These are phyloP conservation scores for Strobilomyces confusus DNA, from an alignment of 768 basidiomycete species.

Conservation along the genomic window DNA sequence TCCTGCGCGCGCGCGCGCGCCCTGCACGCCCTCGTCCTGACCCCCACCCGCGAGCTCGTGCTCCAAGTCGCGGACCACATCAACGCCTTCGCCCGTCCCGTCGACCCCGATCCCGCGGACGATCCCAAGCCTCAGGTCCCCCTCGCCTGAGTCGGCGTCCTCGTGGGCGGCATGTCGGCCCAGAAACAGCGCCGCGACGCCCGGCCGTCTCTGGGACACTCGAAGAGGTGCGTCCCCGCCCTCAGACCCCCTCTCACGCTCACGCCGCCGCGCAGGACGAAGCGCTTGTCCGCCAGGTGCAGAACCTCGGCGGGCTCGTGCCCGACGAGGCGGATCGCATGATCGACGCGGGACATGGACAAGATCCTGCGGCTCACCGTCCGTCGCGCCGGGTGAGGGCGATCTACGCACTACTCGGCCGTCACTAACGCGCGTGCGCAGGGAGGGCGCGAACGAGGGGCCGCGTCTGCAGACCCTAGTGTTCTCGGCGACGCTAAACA, in stretches of 20 bases:
- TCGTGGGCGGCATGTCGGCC: slow-evolving; percentile 92
- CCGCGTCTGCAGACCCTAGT: too few species aligned
- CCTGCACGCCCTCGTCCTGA: too few species aligned
- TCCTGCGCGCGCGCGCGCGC: slow-evolving; percentile 38
- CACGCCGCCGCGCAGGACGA: slow-evolving; percentile 58
- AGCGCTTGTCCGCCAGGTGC: slow-evolving; percentile 61
- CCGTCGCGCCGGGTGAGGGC: slow-evolving; percentile 52
- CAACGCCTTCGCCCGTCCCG: too few species aligned
- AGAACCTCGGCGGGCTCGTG: slow-evolving; percentile 74
- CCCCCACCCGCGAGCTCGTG: too few species aligned
- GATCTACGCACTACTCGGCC: not conserved
- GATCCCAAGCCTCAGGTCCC: slow-evolving; percentile 35
- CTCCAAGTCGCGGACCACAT: too few species aligned
- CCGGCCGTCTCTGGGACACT: too few species aligned
- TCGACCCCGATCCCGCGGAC: slow-evolving; percentile 12
- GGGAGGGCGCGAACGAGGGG: too few species aligned
- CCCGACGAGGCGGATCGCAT: too few species aligned
- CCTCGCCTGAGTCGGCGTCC: slow-evolving; percentile 77
- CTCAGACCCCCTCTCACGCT: too few species aligned
- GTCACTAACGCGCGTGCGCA: too few species aligned
- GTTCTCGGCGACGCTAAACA: too few species aligned
- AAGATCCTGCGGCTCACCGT: slow-evolving; percentile 81
- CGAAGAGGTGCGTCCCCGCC: slow-evolving; percentile 53
- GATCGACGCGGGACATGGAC: too few species aligned
- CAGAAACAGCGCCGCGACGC: slow-evolving; percentile 96